Base-by-base conservation (phyloP, 1,284 basidiomycete species). In the Ganoderma leucocontextum region DNA sequence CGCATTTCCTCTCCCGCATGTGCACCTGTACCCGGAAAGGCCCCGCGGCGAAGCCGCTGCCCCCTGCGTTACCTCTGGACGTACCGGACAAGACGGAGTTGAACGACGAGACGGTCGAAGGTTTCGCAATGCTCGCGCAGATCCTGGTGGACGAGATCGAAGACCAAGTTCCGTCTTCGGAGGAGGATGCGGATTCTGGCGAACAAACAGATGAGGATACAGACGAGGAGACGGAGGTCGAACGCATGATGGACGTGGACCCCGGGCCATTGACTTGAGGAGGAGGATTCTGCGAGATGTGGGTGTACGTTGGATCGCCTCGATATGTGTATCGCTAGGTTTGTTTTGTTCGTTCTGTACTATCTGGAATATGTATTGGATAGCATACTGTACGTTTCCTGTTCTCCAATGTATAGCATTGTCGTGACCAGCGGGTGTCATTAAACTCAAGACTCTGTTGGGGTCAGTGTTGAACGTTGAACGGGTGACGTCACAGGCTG, bases 21-120 rank as follows among this genome's bases (percentile, higher is more conserved):
- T 93, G 91, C 73, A 78, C 83, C 61, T 93, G 91, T 63, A 62
- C 60, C 25, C 55, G 66, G 49, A 68, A 70, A 19, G 62, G 67
- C 5, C 53, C 52, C 8, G 62, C 53, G 4, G 64, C 38, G 36
- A 42, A 53, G 41, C 41, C 29, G 25, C 35, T 44, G 41, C 60
- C 60, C 2, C 39, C 38, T 1, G 36, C 39, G 2, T 6, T 60
- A 25, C 65, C 67, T 29, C 47, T 70, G 55, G 70, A 72, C 42
- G 65, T 62, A 12, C 77, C 73, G 66, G 68, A 70, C 13, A 66
- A 62, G 53, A 67, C 68, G 60, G 72, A 70, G 57, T 63, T 78
- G n/a, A 74, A 80, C 59, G 82, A 83, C 66, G 80, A 82, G 71
- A 83, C 81, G 10, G 78, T 77, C 55, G 78, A 78, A 61, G 83